A percentile compares a stretch with the other conserved stretches of the same genome.
These are phyloP conservation scores for Cubamyces lactineus DNA, from an alignment of 768 basidiomycete species.

Conservation along the genomic window DNA sequence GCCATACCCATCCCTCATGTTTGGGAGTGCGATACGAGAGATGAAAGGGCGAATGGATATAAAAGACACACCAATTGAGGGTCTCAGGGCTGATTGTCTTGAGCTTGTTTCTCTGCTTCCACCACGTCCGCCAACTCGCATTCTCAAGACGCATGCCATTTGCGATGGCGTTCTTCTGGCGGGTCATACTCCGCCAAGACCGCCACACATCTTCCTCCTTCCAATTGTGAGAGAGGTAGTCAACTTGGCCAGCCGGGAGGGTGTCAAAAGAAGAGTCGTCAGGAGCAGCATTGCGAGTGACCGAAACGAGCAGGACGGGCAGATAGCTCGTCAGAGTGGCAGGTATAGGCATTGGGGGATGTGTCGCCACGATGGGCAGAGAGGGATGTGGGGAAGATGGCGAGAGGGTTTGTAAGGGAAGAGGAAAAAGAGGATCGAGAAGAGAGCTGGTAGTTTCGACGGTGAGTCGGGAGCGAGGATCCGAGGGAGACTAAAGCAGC, in stretches of 20 bases:
- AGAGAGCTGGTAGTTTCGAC: slow-evolving; percentile 9
- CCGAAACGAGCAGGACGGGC: slow-evolving; percentile 69
- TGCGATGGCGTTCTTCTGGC: slow-evolving; percentile 96
- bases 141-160: slow-evolving; percentile 96
- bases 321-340: slow-evolving; percentile 52
- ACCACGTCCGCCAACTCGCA: slow-evolving; percentile 98
- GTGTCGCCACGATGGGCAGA: slow-evolving; percentile 12
- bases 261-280: slow-evolving; percentile 85
- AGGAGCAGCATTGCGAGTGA: slow-evolving; percentile 55
- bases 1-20: slow-evolving; percentile 16
- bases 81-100: slow-evolving; percentile 96
- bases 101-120: slow-evolving; percentile 97
- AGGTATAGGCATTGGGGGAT: slow-evolving; percentile 31
- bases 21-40: slow-evolving; percentile 21
- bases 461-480: slow-evolving; percentile 16
- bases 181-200: slow-evolving; percentile 98
- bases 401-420: not conserved
- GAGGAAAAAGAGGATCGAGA: slow-evolving; percentile 1
- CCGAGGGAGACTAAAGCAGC: slow-evolving; percentile 6
- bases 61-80: slow-evolving; percentile 83
- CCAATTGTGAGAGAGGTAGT: slow-evolving; percentile 98
- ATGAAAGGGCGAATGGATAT: slow-evolving; percentile 20
- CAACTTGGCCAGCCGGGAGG: slow-evolving; percentile 89
- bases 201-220: slow-evolving; percentile 98
- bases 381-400: not conserved